These are phyloP conservation scores for Aspergillus sp. DNA, from an alignment of 2,329 filamentous ascomycete genomes.

Conservation along the genomic window DNA sequence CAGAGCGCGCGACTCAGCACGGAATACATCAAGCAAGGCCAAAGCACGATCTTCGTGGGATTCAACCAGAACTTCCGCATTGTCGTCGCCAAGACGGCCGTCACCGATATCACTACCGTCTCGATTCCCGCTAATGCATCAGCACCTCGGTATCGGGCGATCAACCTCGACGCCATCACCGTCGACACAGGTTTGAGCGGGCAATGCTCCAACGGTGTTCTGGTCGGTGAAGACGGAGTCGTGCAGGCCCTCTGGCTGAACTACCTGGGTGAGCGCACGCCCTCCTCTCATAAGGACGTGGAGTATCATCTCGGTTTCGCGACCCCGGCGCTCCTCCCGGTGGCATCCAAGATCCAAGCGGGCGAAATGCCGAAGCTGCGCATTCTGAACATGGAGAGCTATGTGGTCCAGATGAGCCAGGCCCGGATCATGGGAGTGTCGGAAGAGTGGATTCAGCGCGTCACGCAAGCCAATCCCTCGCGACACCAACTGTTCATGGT, in stretches of 20 bases:
- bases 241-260: slow-evolving; percentile 96
- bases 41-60: slow-evolving; percentile 94
- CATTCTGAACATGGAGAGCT: slow-evolving; percentile 91
- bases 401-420: slow-evolving; percentile 94
- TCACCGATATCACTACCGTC: slow-evolving; percentile 96
- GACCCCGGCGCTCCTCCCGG: slow-evolving; percentile 81
- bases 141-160: slow-evolving; percentile 87
- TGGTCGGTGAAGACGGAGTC: slow-evolving; percentile 83
- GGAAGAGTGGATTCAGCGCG: slow-evolving; percentile 91
- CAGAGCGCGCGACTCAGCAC: slow-evolving; percentile 80
- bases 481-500: slow-evolving; percentile 99
- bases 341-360: slow-evolving; percentile 80
- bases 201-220: slow-evolving; percentile 90
- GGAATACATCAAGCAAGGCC: slow-evolving; percentile 83
- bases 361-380: slow-evolving; percentile 77
- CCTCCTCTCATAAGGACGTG: slow-evolving; percentile 78
- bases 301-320: slow-evolving; percentile 94
- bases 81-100: slow-evolving; percentile 87
- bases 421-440: slow-evolving; percentile 95
- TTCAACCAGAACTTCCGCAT: slow-evolving; percentile 95
- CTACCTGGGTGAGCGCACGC: slow-evolving; percentile 85
- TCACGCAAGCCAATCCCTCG: slow-evolving; percentile 81
- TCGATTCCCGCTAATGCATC: slow-evolving; percentile 91
- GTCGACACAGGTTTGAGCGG: slow-evolving; percentile 89
- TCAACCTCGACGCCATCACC: slow-evolving; percentile 95